These are phyloP conservation scores for Eimeria tenella DNA, from an alignment of 169 alveolate species.

Conservation along the genomic window DNA sequence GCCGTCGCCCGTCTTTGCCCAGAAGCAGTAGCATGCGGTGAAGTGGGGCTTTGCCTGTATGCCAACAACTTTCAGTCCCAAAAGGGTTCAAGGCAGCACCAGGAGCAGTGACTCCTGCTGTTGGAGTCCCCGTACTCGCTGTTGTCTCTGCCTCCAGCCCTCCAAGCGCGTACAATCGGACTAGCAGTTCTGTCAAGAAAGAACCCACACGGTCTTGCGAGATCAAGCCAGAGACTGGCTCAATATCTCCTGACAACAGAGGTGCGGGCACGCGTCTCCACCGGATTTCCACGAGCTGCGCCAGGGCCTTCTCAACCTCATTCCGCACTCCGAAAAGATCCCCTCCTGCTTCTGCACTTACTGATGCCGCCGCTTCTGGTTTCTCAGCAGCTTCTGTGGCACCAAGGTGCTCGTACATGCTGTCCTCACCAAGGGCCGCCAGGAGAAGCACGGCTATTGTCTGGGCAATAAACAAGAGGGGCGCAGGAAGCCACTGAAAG, in stretches of 20 bases:
- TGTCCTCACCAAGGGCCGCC: background rate
- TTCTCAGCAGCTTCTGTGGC: no score
- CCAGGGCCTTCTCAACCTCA: background rate
- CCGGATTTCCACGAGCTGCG: constrained; percentile 15
- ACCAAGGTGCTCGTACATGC: background rate
- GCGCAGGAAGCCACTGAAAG: constrained; percentile 24
- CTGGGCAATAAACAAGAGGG: constrained; percentile 20
- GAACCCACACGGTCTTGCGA: background rate
- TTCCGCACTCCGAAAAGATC: background rate
- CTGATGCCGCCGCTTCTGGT: background rate
- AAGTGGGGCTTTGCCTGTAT: background rate
- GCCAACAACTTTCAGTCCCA: background rate
- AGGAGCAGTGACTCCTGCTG: background rate
- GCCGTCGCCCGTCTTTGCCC: constrained; percentile 10
- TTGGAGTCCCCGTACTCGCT: no score
- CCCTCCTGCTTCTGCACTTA: background rate
- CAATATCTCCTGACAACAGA: background rate
- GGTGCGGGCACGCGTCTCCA: background rate
- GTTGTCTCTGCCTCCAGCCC: background rate
- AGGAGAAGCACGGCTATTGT: constrained; percentile 8
- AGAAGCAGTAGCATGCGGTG: constrained; percentile 42
- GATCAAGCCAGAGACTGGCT: background rate
- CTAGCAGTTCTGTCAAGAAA: constrained; percentile 12
- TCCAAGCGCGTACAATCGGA: constrained; percentile 25
- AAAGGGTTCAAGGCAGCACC: background rate